These are phyloP conservation scores for Starmerella kuoi DNA, from an alignment of 805 yeast species.

Conservation along the genomic window DNA sequence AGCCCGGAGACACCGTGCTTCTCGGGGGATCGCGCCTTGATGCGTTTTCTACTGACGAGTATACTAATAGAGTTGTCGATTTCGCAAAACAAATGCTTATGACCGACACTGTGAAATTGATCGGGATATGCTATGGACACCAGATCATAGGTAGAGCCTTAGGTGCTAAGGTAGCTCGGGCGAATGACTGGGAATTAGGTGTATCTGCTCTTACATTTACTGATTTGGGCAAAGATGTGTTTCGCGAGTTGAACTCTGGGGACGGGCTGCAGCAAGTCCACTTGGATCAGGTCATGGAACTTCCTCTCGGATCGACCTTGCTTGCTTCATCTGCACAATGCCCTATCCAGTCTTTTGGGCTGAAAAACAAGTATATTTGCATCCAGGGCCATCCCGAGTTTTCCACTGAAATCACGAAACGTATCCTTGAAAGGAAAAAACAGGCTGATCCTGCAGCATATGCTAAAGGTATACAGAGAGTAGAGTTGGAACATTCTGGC, in stretches of 20 bases:
- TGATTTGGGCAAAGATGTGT: conserved; percentile 30
- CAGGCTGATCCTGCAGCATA: not conserved
- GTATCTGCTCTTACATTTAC: not conserved
- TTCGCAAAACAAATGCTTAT: conserved; percentile 11
- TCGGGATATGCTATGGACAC: conserved; percentile 81
- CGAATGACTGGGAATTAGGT: not conserved
- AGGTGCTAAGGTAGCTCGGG: conserved; percentile 39
- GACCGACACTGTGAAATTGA: conserved; percentile 15
- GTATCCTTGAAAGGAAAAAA: not conserved
- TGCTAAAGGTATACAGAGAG: not conserved
- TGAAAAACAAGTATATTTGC: conserved; percentile 32
- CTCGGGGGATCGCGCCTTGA: conserved; percentile 31
- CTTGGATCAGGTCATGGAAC: conserved; percentile 41
- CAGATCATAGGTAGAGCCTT: conserved; percentile 59
- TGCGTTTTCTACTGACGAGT: conserved; percentile 28
- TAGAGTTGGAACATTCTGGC: not conserved
- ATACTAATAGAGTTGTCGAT: conserved; percentile 28
- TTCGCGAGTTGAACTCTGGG: conserved; percentile 20
- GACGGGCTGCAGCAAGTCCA: conserved; percentile 43
- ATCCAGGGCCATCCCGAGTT: conserved; percentile 93
- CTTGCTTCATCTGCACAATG: conserved; percentile 49
- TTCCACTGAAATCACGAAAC: conserved; percentile 27
- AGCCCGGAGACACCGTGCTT: conserved; percentile 27
- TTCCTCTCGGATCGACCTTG: conserved; percentile 32
- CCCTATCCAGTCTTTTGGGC: conserved; percentile 46